These are phyloP conservation scores for Arabidopsis hybrid DNA, from an alignment of 441 rosid species.

Conservation along the genomic window DNA sequence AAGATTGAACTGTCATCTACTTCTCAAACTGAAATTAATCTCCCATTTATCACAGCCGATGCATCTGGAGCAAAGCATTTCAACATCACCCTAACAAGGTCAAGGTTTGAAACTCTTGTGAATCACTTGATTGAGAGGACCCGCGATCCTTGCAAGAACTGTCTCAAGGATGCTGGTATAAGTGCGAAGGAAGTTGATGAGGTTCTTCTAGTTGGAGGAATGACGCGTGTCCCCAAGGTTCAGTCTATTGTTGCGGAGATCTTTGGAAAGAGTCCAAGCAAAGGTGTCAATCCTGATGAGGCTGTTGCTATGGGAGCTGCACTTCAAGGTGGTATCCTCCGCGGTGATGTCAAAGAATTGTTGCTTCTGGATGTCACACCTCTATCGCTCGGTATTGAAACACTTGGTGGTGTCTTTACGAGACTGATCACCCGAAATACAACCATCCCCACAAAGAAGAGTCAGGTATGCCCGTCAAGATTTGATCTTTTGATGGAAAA, in stretches of 20 bases:
- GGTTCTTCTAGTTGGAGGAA: slow-evolving; percentile 96
- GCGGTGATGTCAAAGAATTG: slow-evolving; percentile 95
- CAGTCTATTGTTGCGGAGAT: slow-evolving; percentile 81
- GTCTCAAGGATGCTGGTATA: slow-evolving; percentile 89
- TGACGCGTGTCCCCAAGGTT: slow-evolving; percentile 97
- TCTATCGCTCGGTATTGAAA: slow-evolving; percentile 94
- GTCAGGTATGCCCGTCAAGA: slow-evolving; percentile 64
- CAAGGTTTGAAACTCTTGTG: slow-evolving; percentile 80
- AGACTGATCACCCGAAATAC: slow-evolving; percentile 87
- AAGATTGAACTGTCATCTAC: slow-evolving; percentile 96
- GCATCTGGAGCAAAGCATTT: slow-evolving; percentile 91
- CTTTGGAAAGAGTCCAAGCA: slow-evolving; percentile 90
- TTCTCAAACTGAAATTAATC: slow-evolving; percentile 87
- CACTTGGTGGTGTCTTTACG: slow-evolving; percentile 93
- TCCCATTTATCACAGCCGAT: slow-evolving; percentile 96
- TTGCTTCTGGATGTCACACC: slow-evolving; percentile 95
- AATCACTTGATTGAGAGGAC: slow-evolving; percentile 88
- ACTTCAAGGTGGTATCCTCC: slow-evolving; percentile 95
- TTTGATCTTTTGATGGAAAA: slow-evolving; percentile 5
- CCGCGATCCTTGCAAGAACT: slow-evolving; percentile 76
- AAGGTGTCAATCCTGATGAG: slow-evolving; percentile 98
- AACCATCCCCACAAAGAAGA: slow-evolving; percentile 96
- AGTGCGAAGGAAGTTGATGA: slow-evolving; percentile 85
- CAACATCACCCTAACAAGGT: slow-evolving; percentile 82
- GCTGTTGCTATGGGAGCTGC: slow-evolving; percentile 99